Percentiles rank a stretch among this genome's conserved stretches.
Evolutionary conservation across 1,284 basidiomycete species (phyloP).

Genomic region (Sanghuangporus baumii): DNA sequence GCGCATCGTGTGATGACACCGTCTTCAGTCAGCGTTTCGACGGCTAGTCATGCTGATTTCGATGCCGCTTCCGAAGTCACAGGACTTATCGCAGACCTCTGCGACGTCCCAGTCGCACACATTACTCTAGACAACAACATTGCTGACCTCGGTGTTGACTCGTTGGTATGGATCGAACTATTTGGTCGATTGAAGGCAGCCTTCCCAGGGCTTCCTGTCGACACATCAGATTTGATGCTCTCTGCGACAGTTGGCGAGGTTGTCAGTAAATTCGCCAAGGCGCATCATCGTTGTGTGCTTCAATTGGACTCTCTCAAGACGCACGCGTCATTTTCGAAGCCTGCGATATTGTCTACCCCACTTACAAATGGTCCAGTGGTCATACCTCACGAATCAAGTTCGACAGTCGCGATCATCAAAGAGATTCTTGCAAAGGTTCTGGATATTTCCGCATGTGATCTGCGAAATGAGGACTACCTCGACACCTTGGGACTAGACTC

Average conservation of each 20-base stretch:
- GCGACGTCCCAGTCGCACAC: constrained; percentile 30
- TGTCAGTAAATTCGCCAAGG: constrained; percentile 8
- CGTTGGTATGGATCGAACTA: constrained; percentile 51
- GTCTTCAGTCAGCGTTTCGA: constrained; percentile 6
- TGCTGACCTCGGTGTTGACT: constrained; percentile 46
- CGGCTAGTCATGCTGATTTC: constrained; percentile 13
- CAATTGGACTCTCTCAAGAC: neutral
- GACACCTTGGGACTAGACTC: constrained; percentile 53
- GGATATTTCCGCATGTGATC: constrained; percentile 34
- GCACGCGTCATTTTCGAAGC: neutral
- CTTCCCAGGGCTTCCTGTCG: constrained; percentile 31
- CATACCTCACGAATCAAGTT: neutral
- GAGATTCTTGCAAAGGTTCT: constrained; percentile 43
- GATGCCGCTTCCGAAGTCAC: constrained; percentile 22
- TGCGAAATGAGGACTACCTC: constrained; percentile 41
- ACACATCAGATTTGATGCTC: constrained; percentile 29
- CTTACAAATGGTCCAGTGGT: neutral
- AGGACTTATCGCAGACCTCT: constrained; percentile 38
- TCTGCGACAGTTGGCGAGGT: constrained; percentile 35
- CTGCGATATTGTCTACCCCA: neutral
- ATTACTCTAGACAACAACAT: constrained; percentile 35
- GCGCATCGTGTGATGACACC: constrained; percentile 3
- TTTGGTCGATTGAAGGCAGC: constrained; percentile 31
- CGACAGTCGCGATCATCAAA: constrained; percentile 24
- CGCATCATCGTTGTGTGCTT: constrained; percentile 16